Evolutionary conservation across 495 filamentous ascomycete species (phyloP).

Genomic region (Aspergillus ellipticus): DNA sequence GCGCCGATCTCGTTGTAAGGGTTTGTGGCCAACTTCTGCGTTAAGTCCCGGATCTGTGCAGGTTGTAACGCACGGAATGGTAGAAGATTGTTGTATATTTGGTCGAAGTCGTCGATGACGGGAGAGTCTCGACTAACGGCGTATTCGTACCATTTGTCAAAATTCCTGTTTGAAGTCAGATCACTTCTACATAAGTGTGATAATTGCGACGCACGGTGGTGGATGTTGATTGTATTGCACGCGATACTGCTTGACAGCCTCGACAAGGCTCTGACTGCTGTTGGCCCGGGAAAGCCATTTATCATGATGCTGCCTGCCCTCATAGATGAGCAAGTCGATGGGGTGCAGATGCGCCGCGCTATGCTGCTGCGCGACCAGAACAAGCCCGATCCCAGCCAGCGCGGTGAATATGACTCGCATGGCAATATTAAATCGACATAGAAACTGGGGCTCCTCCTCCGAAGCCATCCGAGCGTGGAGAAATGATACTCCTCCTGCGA

Average conservation of each 20-base stretch:
- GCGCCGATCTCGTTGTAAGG: slow-evolving; percentile 48
- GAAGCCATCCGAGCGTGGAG: slow-evolving; percentile 26
- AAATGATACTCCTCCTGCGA: slow-evolving; percentile 26
- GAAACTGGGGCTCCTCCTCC: slow-evolving; percentile 28
- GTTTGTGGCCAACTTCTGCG: slow-evolving; percentile 41
- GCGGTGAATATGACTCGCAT: slow-evolving; percentile 26
- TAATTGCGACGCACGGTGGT: slow-evolving; percentile 32
- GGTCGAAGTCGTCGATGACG: slow-evolving; percentile 72
- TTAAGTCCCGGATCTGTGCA: slow-evolving; percentile 50
- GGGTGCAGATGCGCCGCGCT: slow-evolving; percentile 34
- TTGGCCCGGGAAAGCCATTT: slow-evolving; percentile 34
- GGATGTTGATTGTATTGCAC: slow-evolving; percentile 45
- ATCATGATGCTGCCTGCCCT: slow-evolving; percentile 35
- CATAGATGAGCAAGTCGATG: slow-evolving; percentile 47
- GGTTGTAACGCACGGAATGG: slow-evolving; percentile 73
- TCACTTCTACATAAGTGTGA: not conserved
- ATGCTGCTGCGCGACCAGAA: slow-evolving; percentile 29
- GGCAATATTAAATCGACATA: slow-evolving; percentile 28
- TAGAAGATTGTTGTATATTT: slow-evolving; percentile 63
- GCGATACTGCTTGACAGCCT: slow-evolving; percentile 40
- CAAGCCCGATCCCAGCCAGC: slow-evolving; percentile 26
- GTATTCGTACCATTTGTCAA: slow-evolving; percentile 68
- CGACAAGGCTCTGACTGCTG: slow-evolving; percentile 32
- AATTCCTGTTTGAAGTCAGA: slow-evolving; percentile 29
- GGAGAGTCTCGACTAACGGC: slow-evolving; percentile 58